Evolutionary conservation across 2,329 filamentous ascomycete species (phyloP), one percentile per base, ranked within the genome.

Genomic region (Uncinocarpus reesii): DNA sequence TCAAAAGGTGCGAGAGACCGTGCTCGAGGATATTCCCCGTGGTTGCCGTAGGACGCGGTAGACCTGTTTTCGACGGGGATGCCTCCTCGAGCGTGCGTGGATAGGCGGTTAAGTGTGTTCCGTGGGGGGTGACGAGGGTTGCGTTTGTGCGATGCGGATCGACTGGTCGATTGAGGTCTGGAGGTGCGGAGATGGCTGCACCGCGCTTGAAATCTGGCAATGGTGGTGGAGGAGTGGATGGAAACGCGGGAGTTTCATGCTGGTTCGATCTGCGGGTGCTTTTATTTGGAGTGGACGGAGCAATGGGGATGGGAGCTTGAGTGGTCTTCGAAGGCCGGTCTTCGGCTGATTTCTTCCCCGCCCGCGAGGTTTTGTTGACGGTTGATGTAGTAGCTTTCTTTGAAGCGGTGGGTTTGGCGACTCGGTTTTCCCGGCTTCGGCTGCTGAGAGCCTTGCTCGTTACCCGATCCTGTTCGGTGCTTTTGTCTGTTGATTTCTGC

Each of bases 1-100:
- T 72, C 56, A 89, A 75, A 5, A 96, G 71, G 65, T 93, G 83
- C 7, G 77, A 77, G 54, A 82, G 79, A 2, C 87, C 90, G 58
- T 87, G 76, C 35, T 84, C 74, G 2, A 96, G 75, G 13, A 95
- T 67, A 43, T 77, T 85, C 15, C 76, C 77, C 4, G 82, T 85
- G n/a, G 83, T 84, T 1, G 75, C 75, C 13, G 62, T 70, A 2
- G 74, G 68, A 35, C 60, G 59, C 54, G 63, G 62, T 55, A 60
- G 64, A 60, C 59, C 64, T 2, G 61, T 60, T 67, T 56, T 57
- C 51, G 63, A 56, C 51, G 65, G 71, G 32, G 69, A 68, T 36
- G 56, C 58, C 47, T 67, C 60, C 50, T 64, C 60, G 18, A 56
- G 40, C 46, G 55, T 54, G 49, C 59, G 58, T 68, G 77, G 55